Evolutionary conservation across 176 grass and related monocot species (phyloP).

Genomic region (Otatea glauca): DNA sequence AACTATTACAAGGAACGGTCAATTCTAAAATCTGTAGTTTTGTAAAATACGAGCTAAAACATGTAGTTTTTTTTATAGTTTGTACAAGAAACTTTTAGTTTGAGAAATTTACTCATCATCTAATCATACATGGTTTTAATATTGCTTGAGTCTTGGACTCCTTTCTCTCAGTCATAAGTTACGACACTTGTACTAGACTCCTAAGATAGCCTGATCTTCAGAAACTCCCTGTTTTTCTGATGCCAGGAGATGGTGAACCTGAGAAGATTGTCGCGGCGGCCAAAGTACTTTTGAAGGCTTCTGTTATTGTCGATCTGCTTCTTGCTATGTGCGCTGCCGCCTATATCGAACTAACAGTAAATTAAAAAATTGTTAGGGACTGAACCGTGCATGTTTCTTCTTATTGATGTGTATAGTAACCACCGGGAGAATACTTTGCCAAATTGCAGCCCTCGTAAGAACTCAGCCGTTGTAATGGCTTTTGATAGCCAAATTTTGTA

Average conservation of each 20-base stretch:
- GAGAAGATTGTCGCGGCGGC: constrained; percentile 64
- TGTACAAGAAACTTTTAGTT: too few species aligned
- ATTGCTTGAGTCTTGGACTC: not conserved
- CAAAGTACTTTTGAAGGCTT: constrained; percentile 47
- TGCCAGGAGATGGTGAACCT: constrained; percentile 67
- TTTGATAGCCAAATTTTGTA: constrained; percentile 28
- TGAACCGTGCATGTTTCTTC: not conserved
- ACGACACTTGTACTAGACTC: not conserved
- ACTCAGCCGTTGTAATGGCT: constrained; percentile 7
- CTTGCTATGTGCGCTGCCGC: not conserved
- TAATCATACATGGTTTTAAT: not conserved
- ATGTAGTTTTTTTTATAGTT: too few species aligned
- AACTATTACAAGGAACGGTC: too few species aligned
- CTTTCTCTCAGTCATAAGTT: not conserved
- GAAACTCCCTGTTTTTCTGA: not conserved
- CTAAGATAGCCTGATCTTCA: not conserved
- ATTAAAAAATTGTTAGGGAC: constrained; percentile 15
- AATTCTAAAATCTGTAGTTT: too few species aligned
- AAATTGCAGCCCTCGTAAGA: not conserved
- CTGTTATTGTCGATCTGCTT: not conserved
- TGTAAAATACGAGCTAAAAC: too few species aligned
- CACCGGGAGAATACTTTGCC: not conserved
- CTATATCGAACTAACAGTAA: constrained; percentile 22
- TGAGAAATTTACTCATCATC: too few species aligned
- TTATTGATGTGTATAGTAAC: constrained; percentile 32